These are phyloP conservation scores for Xylaria castorea DNA, from an alignment of 495 filamentous ascomycete genomes.

Conservation along the genomic window DNA sequence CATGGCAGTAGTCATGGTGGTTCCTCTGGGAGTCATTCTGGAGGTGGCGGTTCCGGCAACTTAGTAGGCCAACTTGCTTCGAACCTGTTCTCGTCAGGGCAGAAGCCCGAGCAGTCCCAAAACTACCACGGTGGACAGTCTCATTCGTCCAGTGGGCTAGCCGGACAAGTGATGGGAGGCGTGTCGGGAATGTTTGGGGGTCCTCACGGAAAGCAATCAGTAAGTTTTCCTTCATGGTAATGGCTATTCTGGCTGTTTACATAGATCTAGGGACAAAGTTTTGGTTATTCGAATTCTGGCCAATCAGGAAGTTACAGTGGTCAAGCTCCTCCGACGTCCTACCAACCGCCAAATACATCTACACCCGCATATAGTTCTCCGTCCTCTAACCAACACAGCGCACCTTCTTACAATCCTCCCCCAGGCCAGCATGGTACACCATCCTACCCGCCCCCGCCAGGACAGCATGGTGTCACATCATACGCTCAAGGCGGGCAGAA, in stretches of 20 bases:
- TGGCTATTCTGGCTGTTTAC: slow-evolving; percentile 17
- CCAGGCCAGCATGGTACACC: slow-evolving; percentile 37
- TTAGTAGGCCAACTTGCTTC: slow-evolving; percentile 55
- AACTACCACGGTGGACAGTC: slow-evolving; percentile 46
- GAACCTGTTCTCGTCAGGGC: slow-evolving; percentile 50
- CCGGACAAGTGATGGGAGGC: slow-evolving; percentile 51
- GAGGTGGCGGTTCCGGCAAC: slow-evolving; percentile 49
- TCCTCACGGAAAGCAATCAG: slow-evolving; percentile 43
- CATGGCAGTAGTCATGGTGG: slow-evolving; percentile 35
- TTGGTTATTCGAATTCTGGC: slow-evolving; percentile 60
- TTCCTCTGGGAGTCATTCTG: slow-evolving; percentile 42
- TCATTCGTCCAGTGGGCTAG: slow-evolving; percentile 45
- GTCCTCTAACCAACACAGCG: slow-evolving; percentile 38
- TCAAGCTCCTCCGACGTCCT: slow-evolving; percentile 56
- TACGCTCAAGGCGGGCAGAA: slow-evolving; percentile 33
- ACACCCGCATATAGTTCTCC: slow-evolving; percentile 40
- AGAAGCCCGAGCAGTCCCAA: slow-evolving; percentile 47
- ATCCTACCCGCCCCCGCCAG: slow-evolving; percentile 30
- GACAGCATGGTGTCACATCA: slow-evolving; percentile 14
- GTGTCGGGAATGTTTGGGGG: slow-evolving; percentile 52
- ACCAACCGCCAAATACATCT: slow-evolving; percentile 48
- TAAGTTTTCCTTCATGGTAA: slow-evolving; percentile 28
- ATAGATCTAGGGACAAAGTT: slow-evolving; percentile 45
- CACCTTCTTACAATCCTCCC: slow-evolving; percentile 39
- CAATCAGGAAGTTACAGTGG: slow-evolving; percentile 54